Evolutionary conservation across 768 basidiomycete species (phyloP), one percentile per base, ranked within the genome.

Genomic region (Cantharellus anzutake): DNA sequence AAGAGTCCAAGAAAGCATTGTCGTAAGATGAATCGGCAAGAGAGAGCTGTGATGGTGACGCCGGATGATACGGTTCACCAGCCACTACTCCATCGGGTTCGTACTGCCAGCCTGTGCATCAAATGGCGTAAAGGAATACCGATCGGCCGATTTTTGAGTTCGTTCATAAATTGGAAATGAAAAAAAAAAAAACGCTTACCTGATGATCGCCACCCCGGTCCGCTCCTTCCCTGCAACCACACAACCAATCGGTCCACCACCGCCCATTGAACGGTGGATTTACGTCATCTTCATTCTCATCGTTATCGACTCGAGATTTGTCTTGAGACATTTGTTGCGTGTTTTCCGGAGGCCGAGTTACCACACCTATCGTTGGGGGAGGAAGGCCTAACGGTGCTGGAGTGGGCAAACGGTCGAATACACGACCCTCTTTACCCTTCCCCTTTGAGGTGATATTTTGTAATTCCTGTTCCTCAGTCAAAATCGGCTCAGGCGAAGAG

Each of bases 241-340:
- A 64, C 41, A 63, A 56, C 65, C 61, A 63, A 39, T 63, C 64
- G 3, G 63, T 61, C 61, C 61, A 64, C 64, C 65, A 65, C 41
- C 59, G 51, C 29, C 63, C 58, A 38, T 51, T 40, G 39, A 38
- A 44, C 39, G 14, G 44, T n/a, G 57, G 55, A 37, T 51, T 44
- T 60, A 59, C 60, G 16, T 39, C 35, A 11, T 63, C 65, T 29
- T 63, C 61, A n/a, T 60, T 52, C 61, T 59, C 39, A 50, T 58
- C 60, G 50, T 41, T 51, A 48, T 62, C 60, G 2, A 34, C 29
- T 20, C 58, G 59, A 39, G 37, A 50, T 7, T 39, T 39, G 4
- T n/a, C n/a, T n/a, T n/a, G n/a, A n/a, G 51, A 42, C 42, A 57
- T 56, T 7, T 48, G 44, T 48, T 48, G 11, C 20, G 44, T 20